Evolutionary conservation across 345 rosid species (phyloP).

Genomic region (Linum lewisii): DNA sequence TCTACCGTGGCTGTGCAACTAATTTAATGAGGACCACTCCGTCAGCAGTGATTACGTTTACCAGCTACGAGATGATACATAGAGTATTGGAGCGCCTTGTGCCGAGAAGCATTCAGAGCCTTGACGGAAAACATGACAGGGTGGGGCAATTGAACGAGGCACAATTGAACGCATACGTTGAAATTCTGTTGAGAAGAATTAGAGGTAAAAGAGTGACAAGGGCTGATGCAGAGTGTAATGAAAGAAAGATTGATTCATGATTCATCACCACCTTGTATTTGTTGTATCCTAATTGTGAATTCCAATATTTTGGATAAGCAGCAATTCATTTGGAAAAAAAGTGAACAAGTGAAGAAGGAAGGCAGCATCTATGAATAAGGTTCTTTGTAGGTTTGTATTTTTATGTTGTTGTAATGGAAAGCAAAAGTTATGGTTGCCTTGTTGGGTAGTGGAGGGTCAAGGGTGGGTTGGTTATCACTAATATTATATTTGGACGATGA

Average conservation of each 20-base stretch:
- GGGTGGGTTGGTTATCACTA: no score
- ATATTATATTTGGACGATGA: no score
- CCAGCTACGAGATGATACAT: slow-evolving; percentile 72
- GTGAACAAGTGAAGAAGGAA: background rate
- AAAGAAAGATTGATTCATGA: background rate
- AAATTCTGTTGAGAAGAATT: no score
- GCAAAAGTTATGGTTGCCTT: no score
- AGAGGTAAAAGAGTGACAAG: slow-evolving; percentile 27
- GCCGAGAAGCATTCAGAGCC: slow-evolving; percentile 26
- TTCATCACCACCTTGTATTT: no score
- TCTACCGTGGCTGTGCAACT: slow-evolving; percentile 83
- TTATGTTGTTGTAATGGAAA: no score
- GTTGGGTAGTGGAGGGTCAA: no score
- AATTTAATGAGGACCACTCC: slow-evolving; percentile 75
- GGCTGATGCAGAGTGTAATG: slow-evolving; percentile 5
- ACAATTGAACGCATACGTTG: slow-evolving; percentile 25
- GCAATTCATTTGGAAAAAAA: slow-evolving; percentile 2
- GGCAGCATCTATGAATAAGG: no score
- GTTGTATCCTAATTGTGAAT: no score
- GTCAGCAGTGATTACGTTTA: slow-evolving; percentile 75
- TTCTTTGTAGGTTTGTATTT: no score
- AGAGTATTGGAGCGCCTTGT: slow-evolving; percentile 28
- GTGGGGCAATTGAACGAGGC: slow-evolving; percentile 29
- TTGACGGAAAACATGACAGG: slow-evolving; percentile 8
- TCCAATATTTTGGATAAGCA: no score